These are phyloP conservation scores for Phaffia tasmanica DNA, from an alignment of 768 basidiomycete species.

Conservation along the genomic window DNA sequence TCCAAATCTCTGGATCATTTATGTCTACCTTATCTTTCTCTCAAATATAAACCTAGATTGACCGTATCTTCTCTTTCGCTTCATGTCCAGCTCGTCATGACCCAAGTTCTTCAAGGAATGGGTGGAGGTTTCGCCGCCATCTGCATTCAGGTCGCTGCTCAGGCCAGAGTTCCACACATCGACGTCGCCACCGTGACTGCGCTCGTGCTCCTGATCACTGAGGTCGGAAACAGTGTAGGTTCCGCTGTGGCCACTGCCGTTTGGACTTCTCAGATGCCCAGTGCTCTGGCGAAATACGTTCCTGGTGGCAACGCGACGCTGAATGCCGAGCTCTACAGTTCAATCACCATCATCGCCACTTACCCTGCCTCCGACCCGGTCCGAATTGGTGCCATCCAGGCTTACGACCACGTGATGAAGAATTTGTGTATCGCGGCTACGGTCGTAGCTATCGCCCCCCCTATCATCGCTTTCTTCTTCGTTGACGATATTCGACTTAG, in stretches of 20 bases:
- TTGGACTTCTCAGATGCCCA: slow-evolving; percentile 59
- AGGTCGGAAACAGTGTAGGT: slow-evolving; percentile 40
- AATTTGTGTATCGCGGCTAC: slow-evolving; percentile 48
- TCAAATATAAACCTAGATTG: too few relatives aligned
- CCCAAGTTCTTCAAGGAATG: slow-evolving; percentile 60
- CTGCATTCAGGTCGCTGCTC: slow-evolving; percentile 50
- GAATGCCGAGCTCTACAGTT: slow-evolving; percentile 47
- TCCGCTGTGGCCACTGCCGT: slow-evolving; percentile 48
- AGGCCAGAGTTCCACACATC: slow-evolving; percentile 53
- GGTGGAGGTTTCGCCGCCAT: slow-evolving; percentile 61
- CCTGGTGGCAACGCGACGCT: slow-evolving; percentile 40
- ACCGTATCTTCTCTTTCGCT: too few relatives aligned
- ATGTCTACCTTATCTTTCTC: background rate
- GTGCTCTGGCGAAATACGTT: slow-evolving; percentile 48
- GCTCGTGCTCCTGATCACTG: slow-evolving; percentile 55
- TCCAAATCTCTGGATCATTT: background rate
- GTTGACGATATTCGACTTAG: slow-evolving; percentile 60
- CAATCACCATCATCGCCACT: slow-evolving; percentile 46
- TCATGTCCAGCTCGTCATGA: slow-evolving; percentile 45
- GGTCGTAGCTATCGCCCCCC: slow-evolving; percentile 48
- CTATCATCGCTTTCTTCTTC: slow-evolving; percentile 49
- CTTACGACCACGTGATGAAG: slow-evolving; percentile 42
- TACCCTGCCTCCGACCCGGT: slow-evolving; percentile 46
- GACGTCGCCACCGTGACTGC: slow-evolving; percentile 61
- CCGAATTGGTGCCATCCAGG: slow-evolving; percentile 51